phyloP scores from a whole-genome alignment of 2,329 filamentous ascomycete genomes.

The Sclerotinia glacialis region DNA sequence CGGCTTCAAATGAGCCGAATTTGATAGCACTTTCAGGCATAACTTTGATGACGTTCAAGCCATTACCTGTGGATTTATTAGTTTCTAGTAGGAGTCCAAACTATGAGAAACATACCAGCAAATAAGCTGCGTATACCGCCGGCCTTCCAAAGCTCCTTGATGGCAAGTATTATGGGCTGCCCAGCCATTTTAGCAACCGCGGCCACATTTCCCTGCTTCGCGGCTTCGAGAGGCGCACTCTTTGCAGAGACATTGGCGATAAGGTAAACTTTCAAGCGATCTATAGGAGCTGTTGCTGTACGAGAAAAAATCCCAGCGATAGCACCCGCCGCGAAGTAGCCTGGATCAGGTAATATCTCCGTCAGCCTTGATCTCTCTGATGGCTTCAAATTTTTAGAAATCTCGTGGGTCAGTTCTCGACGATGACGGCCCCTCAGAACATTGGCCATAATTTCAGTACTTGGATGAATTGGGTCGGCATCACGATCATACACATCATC shows the following conservation, averaged over 20 bases:
- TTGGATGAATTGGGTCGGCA: conserved; percentile 8
- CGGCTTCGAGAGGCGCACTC: conserved; percentile 59
- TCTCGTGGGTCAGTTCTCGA: conserved; percentile 23
- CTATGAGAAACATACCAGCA: conserved; percentile 62
- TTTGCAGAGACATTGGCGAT: conserved; percentile 78
- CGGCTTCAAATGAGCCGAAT: conserved; percentile 95
- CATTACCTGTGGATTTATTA: conserved; percentile 65
- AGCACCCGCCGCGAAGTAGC: conserved; percentile 96
- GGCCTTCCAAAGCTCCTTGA: conserved; percentile 76
- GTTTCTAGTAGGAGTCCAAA: neutral
- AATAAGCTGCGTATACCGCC: conserved; percentile 89
- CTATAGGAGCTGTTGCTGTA: conserved; percentile 91
- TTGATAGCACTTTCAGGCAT: conserved; percentile 99
- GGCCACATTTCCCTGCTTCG: conserved; percentile 66
- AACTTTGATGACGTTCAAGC: conserved; percentile 93
- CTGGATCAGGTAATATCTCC: conserved; percentile 66
- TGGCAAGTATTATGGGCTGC: conserved; percentile 68
- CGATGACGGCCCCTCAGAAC: conserved; percentile 12
- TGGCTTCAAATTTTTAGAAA: conserved; percentile 26
- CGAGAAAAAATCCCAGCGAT: conserved; percentile 91
- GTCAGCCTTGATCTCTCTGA: conserved; percentile 36
- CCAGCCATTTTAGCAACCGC: conserved; percentile 63
- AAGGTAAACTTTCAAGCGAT: conserved; percentile 94
- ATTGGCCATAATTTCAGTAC: conserved; percentile 12
- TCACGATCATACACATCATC: conserved; percentile 22